Percentiles rank a stretch among this genome's conserved stretches.
These are phyloP conservation scores for Trametes sp. DNA, from an alignment of 1,284 basidiomycete genomes.

Conservation along the genomic window DNA sequence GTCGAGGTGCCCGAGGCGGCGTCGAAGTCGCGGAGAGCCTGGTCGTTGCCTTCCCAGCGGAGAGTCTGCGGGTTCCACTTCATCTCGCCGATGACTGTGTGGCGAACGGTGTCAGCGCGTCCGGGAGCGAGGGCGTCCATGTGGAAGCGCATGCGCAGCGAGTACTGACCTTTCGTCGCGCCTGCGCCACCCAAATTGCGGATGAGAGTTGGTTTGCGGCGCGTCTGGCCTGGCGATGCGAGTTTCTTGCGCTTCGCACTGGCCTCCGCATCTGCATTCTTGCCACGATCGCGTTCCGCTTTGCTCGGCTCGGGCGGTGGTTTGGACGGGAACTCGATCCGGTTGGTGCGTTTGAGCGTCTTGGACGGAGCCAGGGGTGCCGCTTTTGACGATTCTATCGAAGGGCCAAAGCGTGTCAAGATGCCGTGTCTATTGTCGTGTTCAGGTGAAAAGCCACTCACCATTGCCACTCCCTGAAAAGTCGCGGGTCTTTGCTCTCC, in stretches of 20 bases:
- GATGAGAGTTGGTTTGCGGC: constrained; percentile 85
- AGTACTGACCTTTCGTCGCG: constrained; percentile 76
- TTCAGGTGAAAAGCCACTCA: constrained; percentile 20
- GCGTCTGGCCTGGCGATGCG: constrained; percentile 51
- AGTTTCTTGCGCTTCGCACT: constrained; percentile 65
- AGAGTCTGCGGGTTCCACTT: constrained; percentile 91
- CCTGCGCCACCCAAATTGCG: constrained; percentile 79
- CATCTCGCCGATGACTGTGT: constrained; percentile 90
- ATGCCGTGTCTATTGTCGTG: neutral
- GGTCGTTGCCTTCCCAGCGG: constrained; percentile 97
- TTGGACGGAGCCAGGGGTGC: constrained; percentile 41
- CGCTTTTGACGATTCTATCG: constrained; percentile 35
- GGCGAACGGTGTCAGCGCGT: neutral
- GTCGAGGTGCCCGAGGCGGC: constrained; percentile 80
- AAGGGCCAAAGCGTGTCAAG: constrained; percentile 16
- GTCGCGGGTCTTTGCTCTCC: constrained; percentile 47
- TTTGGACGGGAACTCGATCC: constrained; percentile 45
- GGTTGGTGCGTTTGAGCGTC: constrained; percentile 51
- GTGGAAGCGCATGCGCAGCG: neutral
- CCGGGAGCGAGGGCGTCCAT: neutral
- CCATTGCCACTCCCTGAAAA: constrained; percentile 44
- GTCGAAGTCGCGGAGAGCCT: constrained; percentile 89
- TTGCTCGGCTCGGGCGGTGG: constrained; percentile 27
- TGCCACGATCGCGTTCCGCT: constrained; percentile 27
- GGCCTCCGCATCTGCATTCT: constrained; percentile 40